Base-by-base conservation (phyloP, 805 yeast species). In the Metschnikowia noctiluminum region DNA sequence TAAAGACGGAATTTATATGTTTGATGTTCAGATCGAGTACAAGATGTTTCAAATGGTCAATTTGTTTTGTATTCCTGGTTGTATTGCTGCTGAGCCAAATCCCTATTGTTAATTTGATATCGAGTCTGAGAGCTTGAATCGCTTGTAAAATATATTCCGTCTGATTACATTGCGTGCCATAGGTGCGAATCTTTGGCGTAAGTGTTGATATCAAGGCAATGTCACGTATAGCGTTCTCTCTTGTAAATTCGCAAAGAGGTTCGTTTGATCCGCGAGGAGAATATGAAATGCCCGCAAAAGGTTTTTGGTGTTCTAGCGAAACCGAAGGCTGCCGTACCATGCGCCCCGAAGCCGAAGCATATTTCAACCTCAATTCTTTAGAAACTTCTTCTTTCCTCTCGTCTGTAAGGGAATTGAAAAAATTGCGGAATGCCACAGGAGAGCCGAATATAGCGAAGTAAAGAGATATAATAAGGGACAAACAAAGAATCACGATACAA, bases 121-220 rank as follows among this genome's bases (percentile, higher is more conserved):
- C 76, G 37, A 84, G 61, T 14, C 76, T 66, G 44, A 82, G 62
- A 3, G 70, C 71, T 36, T 66, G 60, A 10, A 86, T 78, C 0
- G 88, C 77, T 10, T 77, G 76, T 40, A 85, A 62, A 11, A 83
- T 76, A 34, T 64, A 61, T 11, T 71, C 76, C 0, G 77, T 75
- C 59, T 84, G 89, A 34, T 73, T 61, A 54, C 90, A 84, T 53
- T 81, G 85, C 45, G 82, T 76, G 0, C 87, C 85, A 53, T 79
- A 81, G 1, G 80, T 73, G 54, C 84, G 69, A 9, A 86, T 62
- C 51, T 81, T 76, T 0, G 74, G 72, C 0, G 91, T 85, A 0
- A 84, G 72, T 28, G 73, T 79, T 0, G 89, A 80, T 8, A 86
- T 53, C 10, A 76, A 58, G 0, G 82, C 81, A 26, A 85, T 55